phyloP scores from a whole-genome alignment of 495 filamentous ascomycete species.

The Neohortaea acidophila region DNA sequence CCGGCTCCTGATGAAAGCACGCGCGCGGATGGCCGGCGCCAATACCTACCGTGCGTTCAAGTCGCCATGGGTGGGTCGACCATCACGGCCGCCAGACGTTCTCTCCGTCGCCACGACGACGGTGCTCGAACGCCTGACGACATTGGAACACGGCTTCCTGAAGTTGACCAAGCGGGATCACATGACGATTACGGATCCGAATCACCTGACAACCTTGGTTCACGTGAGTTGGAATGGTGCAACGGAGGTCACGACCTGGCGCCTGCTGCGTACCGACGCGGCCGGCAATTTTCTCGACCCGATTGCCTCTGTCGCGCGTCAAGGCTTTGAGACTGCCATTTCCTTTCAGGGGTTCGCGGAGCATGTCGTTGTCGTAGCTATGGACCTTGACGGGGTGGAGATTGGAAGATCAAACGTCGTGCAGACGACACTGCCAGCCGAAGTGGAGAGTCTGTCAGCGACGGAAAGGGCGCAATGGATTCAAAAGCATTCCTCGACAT shows the following conservation, averaged over 20 bases:
- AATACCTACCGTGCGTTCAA: slow-evolving; percentile 9
- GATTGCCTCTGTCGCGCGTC: neutral
- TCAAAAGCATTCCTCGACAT: neutral
- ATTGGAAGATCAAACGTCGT: neutral
- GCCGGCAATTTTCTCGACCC: neutral
- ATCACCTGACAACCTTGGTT: neutral
- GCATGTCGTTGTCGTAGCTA: slow-evolving; percentile 7
- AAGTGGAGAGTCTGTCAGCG: neutral
- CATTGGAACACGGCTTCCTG: too few relatives aligned
- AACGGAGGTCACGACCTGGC: slow-evolving; percentile 9
- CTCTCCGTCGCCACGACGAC: neutral
- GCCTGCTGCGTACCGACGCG: slow-evolving; percentile 1
- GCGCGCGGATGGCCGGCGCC: neutral
- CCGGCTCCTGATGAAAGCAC: neutral
- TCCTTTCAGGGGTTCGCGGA: neutral
- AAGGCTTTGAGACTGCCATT: slow-evolving; percentile 8
- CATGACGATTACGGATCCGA: neutral
- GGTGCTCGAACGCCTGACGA: neutral
- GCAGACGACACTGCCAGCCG: neutral
- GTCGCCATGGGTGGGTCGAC: slow-evolving; percentile 4
- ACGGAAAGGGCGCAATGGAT: neutral
- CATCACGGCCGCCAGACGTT: slow-evolving; percentile 2
- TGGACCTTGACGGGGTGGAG: slow-evolving; percentile 1
- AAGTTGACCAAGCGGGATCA: too few relatives aligned
- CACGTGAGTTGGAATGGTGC: slow-evolving; percentile 17